Evolutionary conservation across 1,284 basidiomycete species (phyloP), one percentile per base, ranked within the genome.

Genomic region (Vanrija pseudolonga): DNA sequence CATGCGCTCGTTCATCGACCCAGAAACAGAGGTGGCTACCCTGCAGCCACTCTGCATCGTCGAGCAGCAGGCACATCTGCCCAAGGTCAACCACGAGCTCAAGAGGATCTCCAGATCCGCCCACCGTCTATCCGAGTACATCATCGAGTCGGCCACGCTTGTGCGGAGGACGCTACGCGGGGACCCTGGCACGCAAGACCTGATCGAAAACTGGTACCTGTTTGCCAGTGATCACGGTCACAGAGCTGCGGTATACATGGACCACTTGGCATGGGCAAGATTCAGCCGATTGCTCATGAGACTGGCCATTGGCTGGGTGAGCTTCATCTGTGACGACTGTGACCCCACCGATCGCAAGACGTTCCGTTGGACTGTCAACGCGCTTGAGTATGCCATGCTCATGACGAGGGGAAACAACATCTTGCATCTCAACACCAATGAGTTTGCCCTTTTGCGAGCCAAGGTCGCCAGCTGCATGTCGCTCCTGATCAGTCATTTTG

Each of bases 241-340:
- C 55, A 88, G 93, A 59, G 89, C 88, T 2, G 86, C 90, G 64
- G 85, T 87, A 61, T 86, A 89, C 71, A 90, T 95, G 86, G 90
- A 94, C 66, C 82, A 83, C 18, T 70, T 82, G 0, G 82, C 84
- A 2, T 78, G 88, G 61, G 79, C 83, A 55, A 85, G 87, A 56
- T 94, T 95, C 78, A 89, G 89, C 66, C 83, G 86, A 18, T 80
- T 88, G 7, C 80, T 97, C 37, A 88, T 94, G 74, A 85, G 85
- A 59, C 82, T 96, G 42, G 90, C 92, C 3, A 96, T 97, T 64
- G 88, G 89, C 19, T 99, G 96, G 96, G 90, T 98, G 23, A 87
- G 90, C 23, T 98, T 99, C 79, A 96, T 98, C 60, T 97, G 92
- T 76, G 94, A 98, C 71, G 91, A 95, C 67, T 99, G 96, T 77